Base-by-base conservation (phyloP, 164 flowering plant species). In the Vitis vinifera region DNA sequence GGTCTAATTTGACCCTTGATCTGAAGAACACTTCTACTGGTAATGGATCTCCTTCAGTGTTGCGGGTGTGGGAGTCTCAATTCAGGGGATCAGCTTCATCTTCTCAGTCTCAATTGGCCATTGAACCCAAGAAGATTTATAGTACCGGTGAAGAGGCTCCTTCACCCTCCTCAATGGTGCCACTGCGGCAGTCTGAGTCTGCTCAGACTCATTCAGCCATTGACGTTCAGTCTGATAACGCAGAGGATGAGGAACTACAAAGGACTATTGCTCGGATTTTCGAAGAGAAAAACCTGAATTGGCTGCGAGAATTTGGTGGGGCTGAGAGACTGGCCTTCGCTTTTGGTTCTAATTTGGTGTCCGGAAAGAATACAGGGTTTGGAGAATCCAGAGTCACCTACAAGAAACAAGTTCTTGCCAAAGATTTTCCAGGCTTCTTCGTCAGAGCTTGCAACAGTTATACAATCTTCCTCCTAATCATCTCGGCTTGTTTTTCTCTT, bases 401-500 rank as follows among this genome's bases (percentile, higher is more conserved):
- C 9, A 27, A 50, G 63, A 65, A 15, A 12, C 9, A 7, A 5
- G 13, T 10, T 62, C 59, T 12, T 61, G 47, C 17, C 2, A 66
- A 51, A 27, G 60, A 69, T 13, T 71, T 71, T 30, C 50, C 14
- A 9, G 49, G 44, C 44, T 37, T 37, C 44, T 47, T 71, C 13
- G 37, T 17, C 9, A 48, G 60, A 56, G 44, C 75, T 8, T 50
- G 44, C 31, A 67, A 57, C 51, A 52, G 17, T n/a, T 71, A 7
- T 7, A 67, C 75, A 7, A 62, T 71, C 19, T 16, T 67, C 31
- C 57, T 76, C 12, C 56, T 76, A 2, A 44, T 76, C 1, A 3
- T 64, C 8, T 55, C 72, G 14, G 75, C 72, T 14, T 72, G 15
- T 14, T 17, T 76, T 14, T 59, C 71, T 3, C 65, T 76, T 11